Evolutionary conservation across 768 basidiomycete species (phyloP).

Genomic region (Nidularia pulvinata): DNA sequence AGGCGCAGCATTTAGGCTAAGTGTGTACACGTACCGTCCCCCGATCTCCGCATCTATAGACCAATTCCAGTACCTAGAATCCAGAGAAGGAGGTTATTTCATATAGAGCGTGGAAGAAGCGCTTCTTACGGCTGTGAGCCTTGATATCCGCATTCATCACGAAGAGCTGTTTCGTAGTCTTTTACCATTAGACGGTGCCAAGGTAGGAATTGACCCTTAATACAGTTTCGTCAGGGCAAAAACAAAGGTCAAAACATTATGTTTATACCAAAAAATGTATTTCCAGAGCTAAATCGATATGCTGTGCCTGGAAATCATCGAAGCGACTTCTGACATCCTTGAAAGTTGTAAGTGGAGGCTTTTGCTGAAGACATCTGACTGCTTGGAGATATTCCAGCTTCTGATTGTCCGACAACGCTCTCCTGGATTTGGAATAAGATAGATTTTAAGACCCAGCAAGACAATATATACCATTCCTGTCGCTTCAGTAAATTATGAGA

Average conservation of each 20-base stretch:
- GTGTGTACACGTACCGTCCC: conserved; percentile 4
- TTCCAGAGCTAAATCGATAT: conserved; percentile 12
- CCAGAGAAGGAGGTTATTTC: no score
- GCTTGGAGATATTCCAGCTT: not conserved
- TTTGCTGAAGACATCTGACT: not conserved
- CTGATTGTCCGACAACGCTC: not conserved
- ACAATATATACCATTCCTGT: no score
- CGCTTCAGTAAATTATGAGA: no score
- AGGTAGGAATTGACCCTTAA: conserved; percentile 23
- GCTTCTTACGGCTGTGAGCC: conserved; percentile 18
- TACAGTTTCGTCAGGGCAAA: not conserved
- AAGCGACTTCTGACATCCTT: conserved; percentile 9
- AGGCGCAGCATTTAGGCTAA: not conserved
- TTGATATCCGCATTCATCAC: conserved; percentile 18
- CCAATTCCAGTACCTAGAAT: conserved; percentile 13
- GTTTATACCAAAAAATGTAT: conserved; percentile 13
- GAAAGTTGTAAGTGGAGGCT: not conserved
- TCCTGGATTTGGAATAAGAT: no score
- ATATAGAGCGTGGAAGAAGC: not conserved
- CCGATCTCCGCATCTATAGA: conserved; percentile 8
- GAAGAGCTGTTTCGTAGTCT: conserved; percentile 18
- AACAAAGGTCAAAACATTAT: not conserved
- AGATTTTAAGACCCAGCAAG: no score
- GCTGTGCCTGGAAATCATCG: conserved; percentile 18
- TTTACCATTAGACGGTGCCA: conserved; percentile 25